Evolutionary conservation across 345 rosid genomes (phyloP).

Genomic region (Orychophragmus violaceus): DNA sequence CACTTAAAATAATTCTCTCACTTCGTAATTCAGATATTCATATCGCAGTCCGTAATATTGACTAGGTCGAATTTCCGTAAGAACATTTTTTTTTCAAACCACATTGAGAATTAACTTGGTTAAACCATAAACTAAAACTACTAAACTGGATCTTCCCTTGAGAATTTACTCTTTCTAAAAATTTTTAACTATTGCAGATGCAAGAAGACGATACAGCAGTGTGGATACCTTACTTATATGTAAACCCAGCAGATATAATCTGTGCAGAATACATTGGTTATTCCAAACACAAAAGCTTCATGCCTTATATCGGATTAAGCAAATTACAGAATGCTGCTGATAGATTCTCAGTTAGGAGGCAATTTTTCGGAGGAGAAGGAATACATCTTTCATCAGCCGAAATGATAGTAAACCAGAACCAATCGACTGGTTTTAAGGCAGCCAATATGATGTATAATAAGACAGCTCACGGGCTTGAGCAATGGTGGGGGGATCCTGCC

Average conservation of each 20-base stretch:
- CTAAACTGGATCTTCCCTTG: neutral
- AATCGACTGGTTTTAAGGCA: conserved; percentile 16
- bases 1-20: too few species aligned
- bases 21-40: too few species aligned
- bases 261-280: conserved; percentile 53
- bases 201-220: conserved; percentile 18
- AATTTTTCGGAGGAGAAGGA: conserved; percentile 9
- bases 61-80: too few species aligned
- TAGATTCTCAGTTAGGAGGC: conserved; percentile 32
- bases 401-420: conserved; percentile 22
- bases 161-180: neutral
- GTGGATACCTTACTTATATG: conserved; percentile 48
- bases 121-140: neutral
- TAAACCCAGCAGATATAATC: conserved; percentile 44
- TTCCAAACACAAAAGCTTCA: conserved; percentile 42
- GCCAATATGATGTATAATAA: too few species aligned
- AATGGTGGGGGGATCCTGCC: conserved; percentile 45
- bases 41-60: too few species aligned
- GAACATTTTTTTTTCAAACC: too few species aligned
- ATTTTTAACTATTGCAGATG: neutral
- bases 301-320: conserved; percentile 40
- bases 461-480: too few species aligned
- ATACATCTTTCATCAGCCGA: conserved; percentile 48
- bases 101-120: too few species aligned
- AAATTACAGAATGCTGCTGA: conserved; percentile 33